Percentiles rank a stretch among this genome's conserved stretches.
Conservation (phyloP, 2,329 filamentous ascomycete species). For the Colletotrichum sp. region DNA sequence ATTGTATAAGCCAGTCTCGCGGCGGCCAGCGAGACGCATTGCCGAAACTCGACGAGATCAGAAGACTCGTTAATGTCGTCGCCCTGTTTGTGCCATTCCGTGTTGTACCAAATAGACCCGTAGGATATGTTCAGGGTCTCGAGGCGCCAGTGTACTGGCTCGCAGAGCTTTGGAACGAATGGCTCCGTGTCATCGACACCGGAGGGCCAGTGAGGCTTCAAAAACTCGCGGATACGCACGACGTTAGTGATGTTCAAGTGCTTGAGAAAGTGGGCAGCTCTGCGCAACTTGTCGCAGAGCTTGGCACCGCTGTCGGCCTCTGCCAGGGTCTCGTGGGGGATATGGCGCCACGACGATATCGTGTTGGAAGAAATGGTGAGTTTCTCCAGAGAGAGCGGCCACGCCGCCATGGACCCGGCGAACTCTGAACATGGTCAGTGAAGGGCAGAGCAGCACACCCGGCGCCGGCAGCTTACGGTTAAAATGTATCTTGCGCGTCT, state of each 20-base stretch:
- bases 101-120: constrained; percentile 23
- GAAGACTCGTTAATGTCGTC: constrained; percentile 23
- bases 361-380: constrained; percentile 23
- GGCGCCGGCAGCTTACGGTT: constrained; percentile 1
- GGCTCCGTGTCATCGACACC: constrained; percentile 14
- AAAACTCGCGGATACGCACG: constrained; percentile 22
- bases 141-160: constrained; percentile 11
- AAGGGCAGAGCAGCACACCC: neutral
- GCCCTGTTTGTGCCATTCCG: constrained; percentile 24
- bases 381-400: constrained; percentile 22
- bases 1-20: constrained; percentile 25
- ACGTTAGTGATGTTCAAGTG: constrained; percentile 21
- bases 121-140: constrained; percentile 23
- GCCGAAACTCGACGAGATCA: constrained; percentile 22
- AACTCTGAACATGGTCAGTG: constrained; percentile 11
- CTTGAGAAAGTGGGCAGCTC: constrained; percentile 16
- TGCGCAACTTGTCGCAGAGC: constrained; percentile 16
- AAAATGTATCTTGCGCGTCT: constrained; percentile 16
- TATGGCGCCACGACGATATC: constrained; percentile 23
- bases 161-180: neutral
- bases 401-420: constrained; percentile 16
- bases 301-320: constrained; percentile 20
- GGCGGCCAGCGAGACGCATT: constrained; percentile 23
- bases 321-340: constrained; percentile 24
- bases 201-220: constrained; percentile 23